These are phyloP conservation scores for Scleromitrula shiraiana DNA, from an alignment of 2,329 filamentous ascomycete species.

Conservation along the genomic window DNA sequence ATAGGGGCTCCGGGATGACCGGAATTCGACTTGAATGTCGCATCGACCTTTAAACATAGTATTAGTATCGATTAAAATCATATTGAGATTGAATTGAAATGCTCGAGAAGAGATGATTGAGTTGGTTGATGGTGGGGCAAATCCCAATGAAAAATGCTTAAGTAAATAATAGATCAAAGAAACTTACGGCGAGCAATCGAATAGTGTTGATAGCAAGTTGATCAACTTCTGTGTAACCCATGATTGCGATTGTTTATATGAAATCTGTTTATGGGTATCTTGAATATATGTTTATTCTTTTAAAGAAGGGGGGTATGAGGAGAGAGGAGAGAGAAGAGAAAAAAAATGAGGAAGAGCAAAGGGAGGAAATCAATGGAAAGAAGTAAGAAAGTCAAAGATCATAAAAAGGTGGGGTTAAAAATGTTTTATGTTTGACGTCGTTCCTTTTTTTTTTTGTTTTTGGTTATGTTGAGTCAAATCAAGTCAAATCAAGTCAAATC, in stretches of 20 bases:
- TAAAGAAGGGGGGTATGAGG: not conserved
- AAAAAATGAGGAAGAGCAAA: no score
- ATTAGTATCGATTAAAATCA: slow-evolving; percentile 15
- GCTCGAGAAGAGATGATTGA: slow-evolving; percentile 26
- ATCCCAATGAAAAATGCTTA: slow-evolving; percentile 9
- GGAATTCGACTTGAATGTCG: slow-evolving; percentile 89
- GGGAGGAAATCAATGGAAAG: not conserved
- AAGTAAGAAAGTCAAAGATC: not conserved
- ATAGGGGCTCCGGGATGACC: slow-evolving; percentile 98
- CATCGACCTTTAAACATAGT: slow-evolving; percentile 69
- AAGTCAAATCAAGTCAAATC: no score
- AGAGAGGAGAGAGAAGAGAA: slow-evolving; percentile 3
- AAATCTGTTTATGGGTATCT: not conserved
- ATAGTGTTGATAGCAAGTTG: slow-evolving; percentile 96
- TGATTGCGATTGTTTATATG: slow-evolving; percentile 34
- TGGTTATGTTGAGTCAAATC: no score
- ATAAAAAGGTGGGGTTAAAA: slow-evolving; percentile 2
- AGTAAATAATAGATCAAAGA: slow-evolving; percentile 24
- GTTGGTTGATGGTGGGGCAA: slow-evolving; percentile 32
- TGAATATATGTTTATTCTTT: not conserved
- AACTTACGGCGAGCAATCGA: slow-evolving; percentile 85
- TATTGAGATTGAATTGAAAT: slow-evolving; percentile 9
- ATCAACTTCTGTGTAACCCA: slow-evolving; percentile 86
- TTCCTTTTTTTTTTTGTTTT: no score
- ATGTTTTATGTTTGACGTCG: not conserved